Conservation (phyloP, 2,329 filamentous ascomycete genomes). For the Aspergillus sp. region DNA sequence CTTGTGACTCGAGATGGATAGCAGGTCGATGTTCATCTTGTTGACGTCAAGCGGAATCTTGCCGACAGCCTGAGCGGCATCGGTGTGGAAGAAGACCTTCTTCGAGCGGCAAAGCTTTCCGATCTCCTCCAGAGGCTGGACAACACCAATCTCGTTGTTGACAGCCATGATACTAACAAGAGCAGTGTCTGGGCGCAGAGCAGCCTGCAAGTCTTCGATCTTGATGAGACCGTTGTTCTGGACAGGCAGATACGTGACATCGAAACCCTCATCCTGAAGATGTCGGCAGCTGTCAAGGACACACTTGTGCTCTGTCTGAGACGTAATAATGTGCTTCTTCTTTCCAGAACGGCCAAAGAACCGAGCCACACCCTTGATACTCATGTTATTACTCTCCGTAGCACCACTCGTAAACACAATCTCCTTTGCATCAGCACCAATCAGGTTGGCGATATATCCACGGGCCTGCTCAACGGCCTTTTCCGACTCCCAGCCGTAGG, state of each 20-base stretch:
- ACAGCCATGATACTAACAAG: conserved; percentile 98
- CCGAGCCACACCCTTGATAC: conserved; percentile 93
- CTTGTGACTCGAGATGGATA: conserved; percentile 99
- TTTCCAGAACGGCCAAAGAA: conserved; percentile 92
- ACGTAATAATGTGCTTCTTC: conserved; percentile 98
- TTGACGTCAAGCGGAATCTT: conserved; percentile 98
- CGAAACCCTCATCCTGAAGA: conserved; percentile 93
- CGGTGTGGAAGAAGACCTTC: conserved; percentile 98
- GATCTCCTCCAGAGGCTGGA: conserved; percentile 92
- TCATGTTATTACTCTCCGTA: conserved; percentile 99
- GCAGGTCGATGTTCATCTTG: conserved; percentile 95
- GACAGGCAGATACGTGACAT: conserved; percentile 95
- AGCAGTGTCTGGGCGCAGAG: conserved; percentile 86
- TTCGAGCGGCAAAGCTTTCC: conserved; percentile 85
- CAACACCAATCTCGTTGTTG: conserved; percentile 99
- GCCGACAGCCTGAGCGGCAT: conserved; percentile 94
- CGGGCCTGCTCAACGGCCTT: conserved; percentile 87
- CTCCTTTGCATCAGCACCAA: conserved; percentile 94
- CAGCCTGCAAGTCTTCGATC: conserved; percentile 79
- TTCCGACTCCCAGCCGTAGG: conserved; percentile 98
- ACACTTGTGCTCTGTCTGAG: conserved; percentile 98
- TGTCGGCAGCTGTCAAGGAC: conserved; percentile 96
- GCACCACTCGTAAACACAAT: conserved; percentile 98
- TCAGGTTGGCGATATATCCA: conserved; percentile 76
- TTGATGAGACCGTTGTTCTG: conserved; percentile 81